Conservation (phyloP, 2,329 filamentous ascomycete species). For the Fusarium begoniae region DNA sequence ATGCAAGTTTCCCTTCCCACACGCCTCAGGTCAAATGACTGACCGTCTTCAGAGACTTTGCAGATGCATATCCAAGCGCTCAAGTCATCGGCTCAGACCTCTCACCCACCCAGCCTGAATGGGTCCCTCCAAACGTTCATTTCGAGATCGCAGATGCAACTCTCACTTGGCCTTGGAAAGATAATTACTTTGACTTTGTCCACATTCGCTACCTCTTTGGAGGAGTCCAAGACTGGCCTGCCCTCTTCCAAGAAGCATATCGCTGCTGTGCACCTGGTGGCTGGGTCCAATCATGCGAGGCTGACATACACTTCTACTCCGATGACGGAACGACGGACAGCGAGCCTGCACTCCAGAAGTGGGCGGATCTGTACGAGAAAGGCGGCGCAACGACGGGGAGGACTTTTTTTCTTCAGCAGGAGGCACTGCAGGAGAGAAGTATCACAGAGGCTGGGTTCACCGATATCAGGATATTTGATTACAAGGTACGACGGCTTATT, state of each 20-base stretch:
- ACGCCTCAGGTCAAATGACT: background rate
- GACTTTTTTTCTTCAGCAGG: slow-evolving; percentile 24
- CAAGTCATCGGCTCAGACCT: slow-evolving; percentile 36
- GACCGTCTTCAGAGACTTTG: slow-evolving; percentile 27
- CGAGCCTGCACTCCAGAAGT: slow-evolving; percentile 21
- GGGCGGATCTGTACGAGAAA: slow-evolving; percentile 15
- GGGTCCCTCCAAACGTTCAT: slow-evolving; percentile 35
- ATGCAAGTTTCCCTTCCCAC: background rate
- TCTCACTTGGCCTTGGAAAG: slow-evolving; percentile 32
- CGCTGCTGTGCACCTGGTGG: slow-evolving; percentile 33
- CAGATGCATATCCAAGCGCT: slow-evolving; percentile 23
- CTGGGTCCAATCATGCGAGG: slow-evolving; percentile 34
- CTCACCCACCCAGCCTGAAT: slow-evolving; percentile 34
- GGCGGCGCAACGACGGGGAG: slow-evolving; percentile 4
- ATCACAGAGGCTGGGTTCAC: slow-evolving; percentile 34
- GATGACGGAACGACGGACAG: slow-evolving; percentile 30
- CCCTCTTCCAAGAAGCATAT: slow-evolving; percentile 28
- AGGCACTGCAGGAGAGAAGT: slow-evolving; percentile 24
- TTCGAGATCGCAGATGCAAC: slow-evolving; percentile 37
- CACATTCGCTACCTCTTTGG: slow-evolving; percentile 38
- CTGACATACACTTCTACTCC: slow-evolving; percentile 29
- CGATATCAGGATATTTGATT: slow-evolving; percentile 25
- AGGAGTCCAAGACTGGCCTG: slow-evolving; percentile 27
- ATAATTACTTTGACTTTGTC: slow-evolving; percentile 32
- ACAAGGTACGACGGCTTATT: slow-evolving; percentile 15